Conservation (phyloP, 1,139 yeast species). For the Magnusiomyces starmeri region DNA sequence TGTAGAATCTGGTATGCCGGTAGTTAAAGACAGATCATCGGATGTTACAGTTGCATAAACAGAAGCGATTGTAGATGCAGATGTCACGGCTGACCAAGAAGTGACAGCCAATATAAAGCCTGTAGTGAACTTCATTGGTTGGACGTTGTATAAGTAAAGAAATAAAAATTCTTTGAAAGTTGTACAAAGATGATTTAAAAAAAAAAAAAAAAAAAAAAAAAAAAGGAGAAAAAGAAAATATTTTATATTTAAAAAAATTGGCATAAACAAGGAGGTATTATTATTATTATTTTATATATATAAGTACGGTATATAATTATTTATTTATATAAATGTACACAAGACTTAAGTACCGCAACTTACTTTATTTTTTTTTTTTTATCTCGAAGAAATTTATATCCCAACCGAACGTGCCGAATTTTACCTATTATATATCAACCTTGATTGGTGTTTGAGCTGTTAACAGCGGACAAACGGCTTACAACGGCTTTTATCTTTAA, state of each 20-base stretch:
- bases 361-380: no score
- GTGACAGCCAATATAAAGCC: conserved; percentile 7
- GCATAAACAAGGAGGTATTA: conserved; percentile 3
- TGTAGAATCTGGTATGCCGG: background rate
- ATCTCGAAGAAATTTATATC: no score
- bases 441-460: no score
- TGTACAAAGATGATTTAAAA: background rate
- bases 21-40: conserved; percentile 2
- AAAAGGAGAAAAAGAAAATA: background rate
- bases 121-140: conserved; percentile 1
- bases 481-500: no score
- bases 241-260: background rate
- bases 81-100: conserved; percentile 2
- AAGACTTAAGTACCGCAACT: no score
- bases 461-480: no score
- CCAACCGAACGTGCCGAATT: no score
- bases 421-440: no score
- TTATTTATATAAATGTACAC: no score
- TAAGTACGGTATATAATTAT: no score
- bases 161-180: background rate
- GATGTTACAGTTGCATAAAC: conserved; percentile 8
- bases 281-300: no score
- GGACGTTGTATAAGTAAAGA: background rate
- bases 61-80: conserved; percentile 10
- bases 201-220: conserved; percentile 1